A percentile compares a stretch with the other conserved stretches of the same genome.
These are phyloP conservation scores for Selaginella tamariscina DNA, from an alignment of 75 land plant genomes.

Conservation along the genomic window DNA sequence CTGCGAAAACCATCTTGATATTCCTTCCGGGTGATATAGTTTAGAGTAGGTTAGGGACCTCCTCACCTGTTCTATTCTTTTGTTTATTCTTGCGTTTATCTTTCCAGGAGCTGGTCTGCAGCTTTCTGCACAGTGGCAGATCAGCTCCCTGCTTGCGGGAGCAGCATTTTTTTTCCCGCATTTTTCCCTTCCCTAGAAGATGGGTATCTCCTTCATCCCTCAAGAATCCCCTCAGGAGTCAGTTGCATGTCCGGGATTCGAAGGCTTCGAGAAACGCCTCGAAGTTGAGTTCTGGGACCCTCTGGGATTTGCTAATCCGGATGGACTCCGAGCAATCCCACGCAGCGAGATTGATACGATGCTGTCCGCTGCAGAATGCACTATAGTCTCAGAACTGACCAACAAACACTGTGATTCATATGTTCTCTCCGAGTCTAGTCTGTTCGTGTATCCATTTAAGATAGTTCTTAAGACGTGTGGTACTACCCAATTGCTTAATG, in stretches of 20 bases:
- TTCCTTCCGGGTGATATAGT: not conserved
- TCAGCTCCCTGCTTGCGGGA: constrained; percentile 14
- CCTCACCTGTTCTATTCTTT: not conserved
- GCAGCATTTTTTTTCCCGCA: not conserved
- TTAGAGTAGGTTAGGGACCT: not conserved
- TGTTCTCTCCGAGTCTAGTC: constrained; percentile 69
- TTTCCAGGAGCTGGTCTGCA: constrained; percentile 10
- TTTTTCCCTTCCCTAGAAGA: not conserved
- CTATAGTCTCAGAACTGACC: constrained; percentile 42
- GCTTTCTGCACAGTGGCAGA: constrained; percentile 14
- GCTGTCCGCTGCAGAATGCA: constrained; percentile 43
- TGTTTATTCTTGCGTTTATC: not conserved
- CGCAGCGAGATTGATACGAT: constrained; percentile 37
- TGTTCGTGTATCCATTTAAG: constrained; percentile 44
- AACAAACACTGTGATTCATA: constrained; percentile 51
- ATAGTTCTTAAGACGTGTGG: constrained; percentile 64
- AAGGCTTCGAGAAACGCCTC: constrained; percentile 63
- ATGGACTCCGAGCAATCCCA: constrained; percentile 41
- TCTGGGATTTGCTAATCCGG: constrained; percentile 24
- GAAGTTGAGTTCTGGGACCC: constrained; percentile 42
- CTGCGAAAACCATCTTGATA: constrained; percentile 75
- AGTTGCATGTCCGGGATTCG: constrained; percentile 37
- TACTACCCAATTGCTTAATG: constrained; percentile 46
- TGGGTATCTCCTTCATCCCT: constrained; percentile 12
- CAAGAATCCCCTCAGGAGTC: not conserved